Conservation (phyloP, 768 basidiomycete species). For the Cubamyces sp. region DNA sequence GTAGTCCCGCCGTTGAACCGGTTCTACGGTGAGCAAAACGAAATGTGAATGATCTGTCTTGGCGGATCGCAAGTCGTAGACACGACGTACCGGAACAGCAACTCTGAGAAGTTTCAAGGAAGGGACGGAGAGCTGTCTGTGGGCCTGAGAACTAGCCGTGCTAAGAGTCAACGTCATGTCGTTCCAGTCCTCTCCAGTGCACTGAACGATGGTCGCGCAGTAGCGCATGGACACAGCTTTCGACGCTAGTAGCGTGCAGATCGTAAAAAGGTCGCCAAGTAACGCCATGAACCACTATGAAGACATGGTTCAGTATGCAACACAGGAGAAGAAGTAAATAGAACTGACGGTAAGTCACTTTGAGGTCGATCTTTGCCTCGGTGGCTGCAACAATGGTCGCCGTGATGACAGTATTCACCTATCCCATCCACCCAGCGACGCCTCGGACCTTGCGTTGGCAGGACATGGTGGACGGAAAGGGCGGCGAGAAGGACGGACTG, state of each 20-base stretch:
- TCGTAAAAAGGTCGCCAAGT: slow-evolving; percentile 62
- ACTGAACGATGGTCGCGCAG: slow-evolving; percentile 55
- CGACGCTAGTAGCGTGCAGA: slow-evolving; percentile 52
- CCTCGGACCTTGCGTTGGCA: slow-evolving; percentile 45
- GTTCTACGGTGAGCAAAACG: too few relatives aligned
- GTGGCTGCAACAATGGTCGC: slow-evolving; percentile 9
- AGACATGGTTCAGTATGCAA: too few relatives aligned
- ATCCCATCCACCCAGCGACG: too few relatives aligned
- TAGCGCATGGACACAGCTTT: slow-evolving; percentile 54
- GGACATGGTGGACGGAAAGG: slow-evolving; percentile 46
- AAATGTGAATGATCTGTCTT: too few relatives aligned
- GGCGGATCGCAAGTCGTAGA: neutral
- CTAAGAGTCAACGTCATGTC: slow-evolving; percentile 54
- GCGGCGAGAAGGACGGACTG: slow-evolving; percentile 57
- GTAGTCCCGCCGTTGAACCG: too few relatives aligned
- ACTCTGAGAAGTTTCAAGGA: slow-evolving; percentile 3
- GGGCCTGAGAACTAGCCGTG: slow-evolving; percentile 48
- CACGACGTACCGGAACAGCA: neutral
- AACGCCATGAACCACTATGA: slow-evolving; percentile 53
- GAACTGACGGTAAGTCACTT: slow-evolving; percentile 47
- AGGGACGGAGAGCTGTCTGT: slow-evolving; percentile 28
- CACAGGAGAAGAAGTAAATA: neutral
- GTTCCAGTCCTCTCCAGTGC: slow-evolving; percentile 66
- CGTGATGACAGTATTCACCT: slow-evolving; percentile 4
- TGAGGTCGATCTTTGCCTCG: slow-evolving; percentile 42